A percentile compares a stretch with the other conserved stretches of the same genome.
Evolutionary conservation across 371 early-diverging fungal species (phyloP).

Genomic region (Apophysomyces trapeziformis): DNA sequence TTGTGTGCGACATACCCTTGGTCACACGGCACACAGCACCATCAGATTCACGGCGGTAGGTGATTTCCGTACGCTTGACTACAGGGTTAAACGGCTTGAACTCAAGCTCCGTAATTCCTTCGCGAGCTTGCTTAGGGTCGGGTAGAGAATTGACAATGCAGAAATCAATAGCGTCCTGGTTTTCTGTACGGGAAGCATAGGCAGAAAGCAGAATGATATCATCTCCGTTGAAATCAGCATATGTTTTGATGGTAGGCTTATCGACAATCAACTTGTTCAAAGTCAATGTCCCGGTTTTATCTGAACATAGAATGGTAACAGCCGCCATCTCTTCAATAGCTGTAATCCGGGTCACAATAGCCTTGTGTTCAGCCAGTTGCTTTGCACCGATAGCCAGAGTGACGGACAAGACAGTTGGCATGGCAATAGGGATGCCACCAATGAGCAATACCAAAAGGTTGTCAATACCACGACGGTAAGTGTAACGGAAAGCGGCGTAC

Average conservation of each 20-base stretch:
- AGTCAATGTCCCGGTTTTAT: slow-evolving; percentile 97
- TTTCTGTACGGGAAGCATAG: slow-evolving; percentile 70
- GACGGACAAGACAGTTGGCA: slow-evolving; percentile 87
- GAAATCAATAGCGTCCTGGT: slow-evolving; percentile 79
- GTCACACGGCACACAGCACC: slow-evolving; percentile 66
- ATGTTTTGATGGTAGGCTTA: slow-evolving; percentile 63
- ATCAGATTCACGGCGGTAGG: slow-evolving; percentile 63
- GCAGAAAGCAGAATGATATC: slow-evolving; percentile 67
- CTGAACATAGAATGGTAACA: slow-evolving; percentile 91
- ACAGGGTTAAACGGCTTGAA: slow-evolving; percentile 91
- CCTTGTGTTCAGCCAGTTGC: slow-evolving; percentile 90
- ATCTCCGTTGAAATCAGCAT: slow-evolving; percentile 55
- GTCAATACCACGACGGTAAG: slow-evolving; percentile 71
- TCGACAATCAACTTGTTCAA: slow-evolving; percentile 87
- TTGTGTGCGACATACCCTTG: slow-evolving; percentile 80
- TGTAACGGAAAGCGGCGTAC: slow-evolving; percentile 76
- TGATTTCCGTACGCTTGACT: slow-evolving; percentile 86
- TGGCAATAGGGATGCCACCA: slow-evolving; percentile 81
- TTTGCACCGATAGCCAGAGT: slow-evolving; percentile 94
- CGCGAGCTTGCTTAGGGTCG: slow-evolving; percentile 60
- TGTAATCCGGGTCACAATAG: slow-evolving; percentile 89
- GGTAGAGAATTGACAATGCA: slow-evolving; percentile 70
- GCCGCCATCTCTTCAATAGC: slow-evolving; percentile 95
- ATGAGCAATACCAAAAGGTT: slow-evolving; percentile 76
- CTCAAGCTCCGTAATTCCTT: slow-evolving; percentile 67